Evolutionary conservation across 2,329 filamentous ascomycete genomes (phyloP), one percentile per base, ranked within the genome.

Genomic region (Sporothrix phasma): DNA sequence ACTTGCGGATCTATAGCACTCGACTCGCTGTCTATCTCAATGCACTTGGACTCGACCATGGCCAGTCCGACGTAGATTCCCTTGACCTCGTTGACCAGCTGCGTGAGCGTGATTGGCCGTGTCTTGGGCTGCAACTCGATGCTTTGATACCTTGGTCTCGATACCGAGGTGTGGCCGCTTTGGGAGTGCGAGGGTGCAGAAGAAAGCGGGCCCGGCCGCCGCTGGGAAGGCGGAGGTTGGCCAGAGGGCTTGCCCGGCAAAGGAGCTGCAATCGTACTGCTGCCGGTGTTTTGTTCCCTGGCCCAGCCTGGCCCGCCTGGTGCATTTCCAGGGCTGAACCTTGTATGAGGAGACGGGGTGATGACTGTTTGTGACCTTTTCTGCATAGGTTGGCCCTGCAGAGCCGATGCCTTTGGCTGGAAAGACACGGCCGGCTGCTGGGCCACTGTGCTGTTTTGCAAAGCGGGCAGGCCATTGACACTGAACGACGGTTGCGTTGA

Each of bases 31-130:
- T 93, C 89, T 0, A 95, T 87, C 62, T 95, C 88, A 0, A 95
- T 92, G 69, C 91, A 93, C 69, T 94, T 91, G 26, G 84, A 85
- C 72, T 97, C 93, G 0, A 96, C 89, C 85, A 94, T 90, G 0
- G 91, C 87, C 0, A 97, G 75, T 0, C 89, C 91, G 0, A 87
- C 86, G 70, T 96, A 96, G 3, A 94, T 94, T 0, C 86, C 86
- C 65, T 91, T 91, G 0, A 95, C 88, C 70, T 96, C 91, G 0
- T 86, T 85, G 0, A 90, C 84, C 0, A 96, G 79, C 69, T 96
- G 88, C 0, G 92, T 87, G 66, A 90, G 87, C 0, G 86, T 87
- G 7, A 94, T 92, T 0, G 85, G 82, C 0, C 86, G 76, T 0
- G 86, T 89, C 60, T 87, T 81, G 0, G 83, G 85, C 68, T 90